A percentile compares a stretch with the other conserved stretches of the same genome.
Conservation (phyloP, 179 eudicot genomes). For the Silene coronaria region DNA sequence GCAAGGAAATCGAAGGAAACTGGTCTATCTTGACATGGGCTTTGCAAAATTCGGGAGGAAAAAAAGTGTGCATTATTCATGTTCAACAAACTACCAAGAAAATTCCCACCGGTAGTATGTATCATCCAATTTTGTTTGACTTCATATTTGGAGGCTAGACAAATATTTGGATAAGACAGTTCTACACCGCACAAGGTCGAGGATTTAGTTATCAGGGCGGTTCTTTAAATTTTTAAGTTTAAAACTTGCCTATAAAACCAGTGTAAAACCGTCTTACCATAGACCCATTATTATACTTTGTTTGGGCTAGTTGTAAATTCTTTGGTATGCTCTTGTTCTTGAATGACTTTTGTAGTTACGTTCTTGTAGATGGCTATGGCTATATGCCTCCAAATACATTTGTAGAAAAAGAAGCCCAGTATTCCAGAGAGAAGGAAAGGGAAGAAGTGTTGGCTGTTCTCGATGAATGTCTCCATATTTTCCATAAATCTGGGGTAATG, state of each 20-base stretch:
- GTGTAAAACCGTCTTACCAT: background rate
- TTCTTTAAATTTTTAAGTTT: no score
- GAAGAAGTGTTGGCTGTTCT: conserved; percentile 40
- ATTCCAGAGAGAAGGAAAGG: conserved; percentile 42
- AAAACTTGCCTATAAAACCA: background rate
- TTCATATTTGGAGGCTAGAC: background rate
- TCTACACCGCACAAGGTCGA: background rate
- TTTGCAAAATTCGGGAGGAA: conserved; percentile 38
- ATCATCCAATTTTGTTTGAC: background rate
- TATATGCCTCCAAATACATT: background rate
- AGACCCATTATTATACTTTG: background rate
- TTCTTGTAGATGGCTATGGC: background rate
- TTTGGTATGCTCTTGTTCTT: background rate
- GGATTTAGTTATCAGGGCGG: background rate
- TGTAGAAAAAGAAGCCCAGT: background rate
- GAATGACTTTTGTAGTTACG: background rate
- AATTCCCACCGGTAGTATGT: background rate
- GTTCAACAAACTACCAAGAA: conserved; percentile 37
- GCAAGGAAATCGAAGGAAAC: conserved; percentile 38
- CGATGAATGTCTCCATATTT: conserved; percentile 31
- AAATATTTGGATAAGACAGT: background rate
- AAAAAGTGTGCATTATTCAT: conserved; percentile 51
- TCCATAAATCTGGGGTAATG: conserved; percentile 51
- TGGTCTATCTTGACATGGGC: conserved; percentile 54
- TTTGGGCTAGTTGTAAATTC: background rate